Evolutionary conservation across 768 basidiomycete species (phyloP), one percentile per base, ranked within the genome.

Genomic region (Naganishia onofrii): DNA sequence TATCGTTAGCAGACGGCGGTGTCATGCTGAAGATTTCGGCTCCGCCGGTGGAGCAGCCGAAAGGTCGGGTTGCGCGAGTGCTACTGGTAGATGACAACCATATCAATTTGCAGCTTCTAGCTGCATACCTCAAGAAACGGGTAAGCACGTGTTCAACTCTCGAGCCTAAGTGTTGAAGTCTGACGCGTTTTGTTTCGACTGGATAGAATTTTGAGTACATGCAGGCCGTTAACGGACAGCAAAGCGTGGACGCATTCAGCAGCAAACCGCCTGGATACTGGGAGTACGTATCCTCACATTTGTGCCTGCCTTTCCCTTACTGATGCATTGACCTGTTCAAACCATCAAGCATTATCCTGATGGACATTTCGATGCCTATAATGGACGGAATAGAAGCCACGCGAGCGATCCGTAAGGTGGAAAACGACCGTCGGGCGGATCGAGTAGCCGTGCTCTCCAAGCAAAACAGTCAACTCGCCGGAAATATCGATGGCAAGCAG

Each of bases 361-460:
- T 96, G 70, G 93, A 96, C 80, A 82, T 96, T 68, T 92, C 91
- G 0, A 96, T 96, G 93, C 94, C 92, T 0, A 80, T 91, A n/a
- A 86, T 96, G 68, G 92, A 96, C 78, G 94, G 92, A 28, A 85
- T 94, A 64, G 88, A 89, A 21, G 93, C 94, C 8, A 92, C 93
- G 0, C 83, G 84, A 9, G 87, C 89, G 77, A 94, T 97, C 70
- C 89, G 93, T 28, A 83, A 85, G 67, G 85, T 93, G 44, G 92
- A 95, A 78, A 82, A 80, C 36, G 76, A 76, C 46, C 83, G 83
- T 54, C 81, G 76, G 17, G 51, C 53, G 8, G 68, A 60, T 23
- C 38, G 42, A 3, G 60, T 63, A 10, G 60, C 60, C 7, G 23
- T 42, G 23, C 9, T 63, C 15, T 38, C 60, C 38, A 63, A 63